Evolutionary conservation across 495 filamentous ascomycete genomes (phyloP).

Genomic region (Talaromyces trachyspermus): DNA sequence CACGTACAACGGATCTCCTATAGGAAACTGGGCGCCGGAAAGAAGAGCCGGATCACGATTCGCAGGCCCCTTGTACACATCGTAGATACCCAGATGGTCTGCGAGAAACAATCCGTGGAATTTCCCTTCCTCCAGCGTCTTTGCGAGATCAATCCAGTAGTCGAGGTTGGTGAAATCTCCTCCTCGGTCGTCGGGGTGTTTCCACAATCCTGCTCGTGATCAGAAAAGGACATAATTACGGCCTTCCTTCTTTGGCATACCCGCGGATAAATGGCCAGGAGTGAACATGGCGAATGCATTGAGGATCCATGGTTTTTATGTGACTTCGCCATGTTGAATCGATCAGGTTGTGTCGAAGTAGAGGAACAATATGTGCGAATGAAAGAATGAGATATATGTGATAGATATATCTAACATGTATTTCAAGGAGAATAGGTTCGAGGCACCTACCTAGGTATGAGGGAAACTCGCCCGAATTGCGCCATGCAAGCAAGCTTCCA

Average conservation of each 20-base stretch:
- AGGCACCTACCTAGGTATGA: no score
- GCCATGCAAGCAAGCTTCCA: slow-evolving; percentile 4
- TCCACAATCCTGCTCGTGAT: slow-evolving; percentile 12
- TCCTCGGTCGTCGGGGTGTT: slow-evolving; percentile 10
- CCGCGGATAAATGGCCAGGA: slow-evolving; percentile 15
- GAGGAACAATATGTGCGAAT: no score
- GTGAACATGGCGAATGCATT: slow-evolving; percentile 20
- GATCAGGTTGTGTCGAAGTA: neutral
- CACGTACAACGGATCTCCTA: slow-evolving; percentile 35
- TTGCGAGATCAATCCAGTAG: slow-evolving; percentile 34
- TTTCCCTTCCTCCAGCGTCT: slow-evolving; percentile 37
- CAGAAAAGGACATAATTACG: neutral
- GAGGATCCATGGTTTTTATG: slow-evolving; percentile 15
- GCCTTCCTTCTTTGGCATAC: neutral
- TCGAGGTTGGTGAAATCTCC: slow-evolving; percentile 12
- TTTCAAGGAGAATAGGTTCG: no score
- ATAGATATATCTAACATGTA: no score
- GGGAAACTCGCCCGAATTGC: no score
- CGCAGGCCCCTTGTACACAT: slow-evolving; percentile 39
- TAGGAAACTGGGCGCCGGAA: slow-evolving; percentile 39
- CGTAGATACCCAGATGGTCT: slow-evolving; percentile 41
- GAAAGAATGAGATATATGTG: no score
- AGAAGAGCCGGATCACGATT: slow-evolving; percentile 22
- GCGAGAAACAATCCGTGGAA: slow-evolving; percentile 48
- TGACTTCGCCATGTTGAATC: neutral